phyloP scores from a whole-genome alignment of 805 yeast species.

The Saturnispora zaruensis region DNA sequence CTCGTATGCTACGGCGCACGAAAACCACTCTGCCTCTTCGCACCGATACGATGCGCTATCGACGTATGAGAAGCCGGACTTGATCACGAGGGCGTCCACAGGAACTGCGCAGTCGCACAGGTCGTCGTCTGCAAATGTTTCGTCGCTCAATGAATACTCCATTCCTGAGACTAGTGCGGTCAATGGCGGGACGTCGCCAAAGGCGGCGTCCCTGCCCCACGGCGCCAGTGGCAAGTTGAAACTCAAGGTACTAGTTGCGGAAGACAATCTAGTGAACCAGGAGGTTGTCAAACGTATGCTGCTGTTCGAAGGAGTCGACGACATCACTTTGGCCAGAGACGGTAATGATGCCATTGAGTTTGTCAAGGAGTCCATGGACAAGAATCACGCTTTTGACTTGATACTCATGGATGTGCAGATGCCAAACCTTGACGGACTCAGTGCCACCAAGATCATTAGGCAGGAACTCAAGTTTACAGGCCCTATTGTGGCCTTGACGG shows the following conservation, averaged over 20 bases:
- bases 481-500: constrained; percentile 92
- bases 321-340: constrained; percentile 74
- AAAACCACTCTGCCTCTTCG: background rate
- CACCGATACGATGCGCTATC: background rate
- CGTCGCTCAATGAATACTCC: background rate
- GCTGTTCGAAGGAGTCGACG: constrained; percentile 65
- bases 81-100: constrained; percentile 40
- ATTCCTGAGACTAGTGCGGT: background rate
- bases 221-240: background rate
- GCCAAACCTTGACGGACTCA: constrained; percentile 88
- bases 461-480: constrained; percentile 46
- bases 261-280: constrained; percentile 89
- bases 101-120: constrained; percentile 40
- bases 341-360: constrained; percentile 81
- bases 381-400: constrained; percentile 47
- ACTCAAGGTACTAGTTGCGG: constrained; percentile 70
- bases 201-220: background rate
- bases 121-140: constrained; percentile 4
- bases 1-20: constrained; percentile 8
- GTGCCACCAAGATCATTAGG: constrained; percentile 71
- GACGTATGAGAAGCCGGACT: constrained; percentile 35
- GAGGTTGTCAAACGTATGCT: constrained; percentile 90
- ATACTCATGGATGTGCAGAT: constrained; percentile 96
- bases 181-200: background rate
- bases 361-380: constrained; percentile 41